Evolutionary conservation across 2,329 filamentous ascomycete species (phyloP).

Genomic region (Sphaceloma murrayae): DNA sequence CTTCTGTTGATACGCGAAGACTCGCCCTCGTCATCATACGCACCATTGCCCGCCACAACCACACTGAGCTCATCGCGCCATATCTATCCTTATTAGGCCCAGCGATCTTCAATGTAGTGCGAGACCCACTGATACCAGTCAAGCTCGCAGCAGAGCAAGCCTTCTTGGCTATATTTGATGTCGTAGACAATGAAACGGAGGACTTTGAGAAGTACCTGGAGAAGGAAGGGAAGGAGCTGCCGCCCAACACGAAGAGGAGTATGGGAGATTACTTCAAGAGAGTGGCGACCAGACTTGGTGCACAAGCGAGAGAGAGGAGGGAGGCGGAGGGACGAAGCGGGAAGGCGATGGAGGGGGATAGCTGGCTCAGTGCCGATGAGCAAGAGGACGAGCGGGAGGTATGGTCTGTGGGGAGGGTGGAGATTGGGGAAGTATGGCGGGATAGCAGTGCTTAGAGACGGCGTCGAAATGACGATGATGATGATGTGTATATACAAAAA

Average conservation of each 20-base stretch:
- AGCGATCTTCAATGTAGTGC: constrained; percentile 78
- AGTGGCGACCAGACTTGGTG: constrained; percentile 73
- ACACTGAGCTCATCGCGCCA: constrained; percentile 63
- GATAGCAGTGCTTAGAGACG: constrained; percentile 28
- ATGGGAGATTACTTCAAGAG: constrained; percentile 98
- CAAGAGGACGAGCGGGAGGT: constrained; percentile 90
- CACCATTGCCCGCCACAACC: constrained; percentile 69
- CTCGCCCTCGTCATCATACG: constrained; percentile 79
- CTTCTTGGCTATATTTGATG: constrained; percentile 81
- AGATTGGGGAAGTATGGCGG: constrained; percentile 53
- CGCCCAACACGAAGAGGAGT: constrained; percentile 66
- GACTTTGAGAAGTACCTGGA: constrained; percentile 89
- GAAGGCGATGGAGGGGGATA: constrained; percentile 54
- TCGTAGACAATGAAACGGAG: constrained; percentile 74
- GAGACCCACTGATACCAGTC: constrained; percentile 86
- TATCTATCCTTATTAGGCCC: constrained; percentile 72
- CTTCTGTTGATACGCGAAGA: constrained; percentile 71
- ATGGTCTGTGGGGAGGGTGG: constrained; percentile 88
- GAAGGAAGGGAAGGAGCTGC: constrained; percentile 53
- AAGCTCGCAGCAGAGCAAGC: constrained; percentile 92
- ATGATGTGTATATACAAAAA: constrained; percentile 11
- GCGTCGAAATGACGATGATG: constrained; percentile 14
- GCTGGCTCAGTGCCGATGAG: constrained; percentile 69
- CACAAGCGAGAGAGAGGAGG: constrained; percentile 75
- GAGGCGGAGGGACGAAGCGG: constrained; percentile 77